A percentile compares a stretch with the other conserved stretches of the same genome.
These are phyloP conservation scores for Eugenia klotzschiana DNA, from an alignment of 441 rosid species.

Conservation along the genomic window DNA sequence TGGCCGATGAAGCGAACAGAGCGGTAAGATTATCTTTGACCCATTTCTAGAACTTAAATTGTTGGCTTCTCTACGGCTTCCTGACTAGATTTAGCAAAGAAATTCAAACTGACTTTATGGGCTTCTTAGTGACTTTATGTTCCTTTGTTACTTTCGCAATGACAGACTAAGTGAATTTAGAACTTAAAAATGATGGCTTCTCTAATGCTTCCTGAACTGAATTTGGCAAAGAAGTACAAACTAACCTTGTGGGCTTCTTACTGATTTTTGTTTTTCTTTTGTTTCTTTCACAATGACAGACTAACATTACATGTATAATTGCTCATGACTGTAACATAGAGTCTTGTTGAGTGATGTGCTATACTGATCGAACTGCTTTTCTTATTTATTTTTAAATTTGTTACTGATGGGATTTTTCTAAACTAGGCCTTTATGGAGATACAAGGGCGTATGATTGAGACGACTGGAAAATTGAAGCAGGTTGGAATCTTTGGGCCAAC, in stretches of 20 bases:
- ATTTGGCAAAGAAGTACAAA: neutral
- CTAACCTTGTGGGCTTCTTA: neutral
- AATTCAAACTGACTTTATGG: neutral
- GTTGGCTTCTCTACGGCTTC: neutral
- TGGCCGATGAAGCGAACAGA: conserved; percentile 52
- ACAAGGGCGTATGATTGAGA: conserved; percentile 81
- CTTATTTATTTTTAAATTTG: neutral
- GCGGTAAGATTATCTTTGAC: conserved; percentile 14
- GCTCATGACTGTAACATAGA: neutral
- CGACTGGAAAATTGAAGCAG: conserved; percentile 71
- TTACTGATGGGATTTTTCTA: neutral
- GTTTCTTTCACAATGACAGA: neutral
- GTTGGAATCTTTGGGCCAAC: conserved; percentile 5
- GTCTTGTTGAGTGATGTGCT: neutral
- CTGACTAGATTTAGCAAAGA: neutral
- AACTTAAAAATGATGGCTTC: neutral
- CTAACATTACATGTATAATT: neutral
- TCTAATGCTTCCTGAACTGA: neutral
- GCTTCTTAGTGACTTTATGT: neutral
- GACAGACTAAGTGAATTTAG: neutral
- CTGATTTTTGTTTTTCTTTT: neutral
- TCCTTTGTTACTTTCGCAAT: neutral
- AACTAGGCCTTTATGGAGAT: conserved; percentile 71
- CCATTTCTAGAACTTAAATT: neutral
- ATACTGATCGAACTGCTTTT: neutral